A percentile compares a stretch with the other conserved stretches of the same genome.
Evolutionary conservation across 768 basidiomycete species (phyloP).

Genomic region (Rhodocollybia butyracea): DNA sequence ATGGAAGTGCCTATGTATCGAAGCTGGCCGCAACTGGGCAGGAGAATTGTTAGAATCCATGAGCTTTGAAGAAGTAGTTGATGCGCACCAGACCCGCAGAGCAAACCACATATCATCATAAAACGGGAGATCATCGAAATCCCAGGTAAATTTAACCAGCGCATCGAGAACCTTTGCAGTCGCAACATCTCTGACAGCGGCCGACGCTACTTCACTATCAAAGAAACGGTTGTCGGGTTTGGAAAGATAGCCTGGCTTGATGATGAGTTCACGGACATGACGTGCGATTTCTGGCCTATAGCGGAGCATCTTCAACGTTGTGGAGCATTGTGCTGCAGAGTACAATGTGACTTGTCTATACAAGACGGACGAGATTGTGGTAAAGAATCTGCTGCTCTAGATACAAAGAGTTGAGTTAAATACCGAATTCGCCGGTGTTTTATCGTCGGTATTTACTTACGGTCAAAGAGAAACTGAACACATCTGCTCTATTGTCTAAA

Average conservation of each 20-base stretch:
- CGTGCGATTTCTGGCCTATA: constrained; percentile 55
- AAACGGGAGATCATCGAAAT: constrained; percentile 62
- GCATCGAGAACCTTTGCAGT: constrained; percentile 53
- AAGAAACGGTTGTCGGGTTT: constrained; percentile 6
- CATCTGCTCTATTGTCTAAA: constrained; percentile 49
- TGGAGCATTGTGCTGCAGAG: constrained; percentile 54
- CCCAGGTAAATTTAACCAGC: constrained; percentile 67
- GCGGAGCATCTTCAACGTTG: constrained; percentile 64
- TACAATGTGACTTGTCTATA: constrained; percentile 57
- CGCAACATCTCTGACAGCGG: constrained; percentile 49
- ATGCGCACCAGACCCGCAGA: constrained; percentile 58
- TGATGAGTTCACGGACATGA: constrained; percentile 58
- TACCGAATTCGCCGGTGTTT: no score
- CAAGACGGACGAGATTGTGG: constrained; percentile 50
- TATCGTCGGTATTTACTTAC: constrained; percentile 35
- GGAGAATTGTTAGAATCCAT: constrained; percentile 4
- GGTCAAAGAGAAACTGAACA: constrained; percentile 57
- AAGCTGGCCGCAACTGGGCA: constrained; percentile 60
- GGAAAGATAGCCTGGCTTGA: constrained; percentile 36
- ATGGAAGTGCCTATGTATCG: constrained; percentile 60
- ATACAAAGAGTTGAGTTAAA: no score
- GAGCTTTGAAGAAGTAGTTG: background rate
- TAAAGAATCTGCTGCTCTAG: constrained; percentile 56
- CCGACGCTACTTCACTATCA: constrained; percentile 41
- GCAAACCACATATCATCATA: constrained; percentile 80